Conservation (phyloP, 2,329 filamentous ascomycete genomes). For the Aspergillus hortae region DNA sequence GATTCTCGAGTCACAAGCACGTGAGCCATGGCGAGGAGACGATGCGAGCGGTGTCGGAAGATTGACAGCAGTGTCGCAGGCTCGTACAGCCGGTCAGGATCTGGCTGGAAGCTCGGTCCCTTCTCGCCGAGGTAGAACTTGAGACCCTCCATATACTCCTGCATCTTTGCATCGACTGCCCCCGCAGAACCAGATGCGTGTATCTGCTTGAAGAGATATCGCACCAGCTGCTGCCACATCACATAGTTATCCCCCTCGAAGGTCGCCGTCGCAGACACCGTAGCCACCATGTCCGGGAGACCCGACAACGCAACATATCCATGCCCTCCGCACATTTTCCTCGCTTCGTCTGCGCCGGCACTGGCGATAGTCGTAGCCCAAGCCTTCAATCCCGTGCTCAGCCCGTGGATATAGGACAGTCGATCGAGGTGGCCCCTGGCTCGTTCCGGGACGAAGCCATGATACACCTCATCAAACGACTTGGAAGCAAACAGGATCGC, state of each 20-base stretch:
- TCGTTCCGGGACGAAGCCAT: not conserved
- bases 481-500: constrained; percentile 6
- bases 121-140: not conserved
- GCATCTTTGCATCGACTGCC: not conserved
- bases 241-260: constrained; percentile 8
- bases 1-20: not conserved
- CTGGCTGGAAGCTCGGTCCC: not conserved
- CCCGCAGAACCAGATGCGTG: not conserved
- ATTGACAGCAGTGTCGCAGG: not conserved
- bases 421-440: not conserved
- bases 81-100: not conserved
- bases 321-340: constrained; percentile 7
- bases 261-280: constrained; percentile 3
- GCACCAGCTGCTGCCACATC: constrained; percentile 5
- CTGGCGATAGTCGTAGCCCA: constrained; percentile 1
- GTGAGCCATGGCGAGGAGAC: not conserved
- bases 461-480: constrained; percentile 2
- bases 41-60: not conserved
- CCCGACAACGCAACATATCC: constrained; percentile 5
- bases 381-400: constrained; percentile 5
- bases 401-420: constrained; percentile 3
- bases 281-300: constrained; percentile 3
- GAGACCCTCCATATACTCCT: not conserved
- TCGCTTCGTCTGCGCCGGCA: not conserved
- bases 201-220: constrained; percentile 5